phyloP scores from a whole-genome alignment of 352 stramenopile species.

The Globisporangium cylindrosporum region DNA sequence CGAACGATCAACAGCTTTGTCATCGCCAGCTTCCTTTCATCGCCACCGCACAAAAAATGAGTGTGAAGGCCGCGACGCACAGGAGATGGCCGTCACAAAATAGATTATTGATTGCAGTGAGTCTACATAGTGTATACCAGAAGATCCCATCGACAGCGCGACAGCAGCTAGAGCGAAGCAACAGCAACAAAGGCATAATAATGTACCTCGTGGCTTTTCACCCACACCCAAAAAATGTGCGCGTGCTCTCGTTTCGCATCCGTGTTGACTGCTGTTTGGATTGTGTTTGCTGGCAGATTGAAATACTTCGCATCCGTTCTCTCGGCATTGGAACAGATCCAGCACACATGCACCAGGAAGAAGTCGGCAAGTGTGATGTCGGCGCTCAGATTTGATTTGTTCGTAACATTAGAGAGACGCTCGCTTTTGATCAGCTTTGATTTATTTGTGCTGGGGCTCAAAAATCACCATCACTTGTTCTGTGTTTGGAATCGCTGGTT shows the following conservation, averaged over 20 bases:
- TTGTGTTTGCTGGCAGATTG: background rate
- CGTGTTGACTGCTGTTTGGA: background rate
- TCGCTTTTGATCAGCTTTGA: too few species aligned
- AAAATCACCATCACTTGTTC: too few species aligned
- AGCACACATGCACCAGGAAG: background rate
- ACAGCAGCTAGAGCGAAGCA: slow-evolving; percentile 2
- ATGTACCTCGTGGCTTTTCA: slow-evolving; percentile 2
- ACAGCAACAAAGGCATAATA: background rate
- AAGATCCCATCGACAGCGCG: background rate
- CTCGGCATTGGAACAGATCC: background rate
- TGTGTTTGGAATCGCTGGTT: too few species aligned
- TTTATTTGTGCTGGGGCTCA: too few species aligned
- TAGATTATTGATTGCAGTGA: slow-evolving; percentile 8
- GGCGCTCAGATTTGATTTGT: too few species aligned
- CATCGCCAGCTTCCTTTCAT: background rate
- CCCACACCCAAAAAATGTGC: background rate
- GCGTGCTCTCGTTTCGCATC: background rate
- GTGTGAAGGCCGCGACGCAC: slow-evolving; percentile 1
- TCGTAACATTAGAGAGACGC: too few species aligned
- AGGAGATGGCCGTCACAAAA: slow-evolving; percentile 1
- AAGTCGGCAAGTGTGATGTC: too few species aligned
- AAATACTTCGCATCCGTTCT: background rate
- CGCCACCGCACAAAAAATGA: background rate
- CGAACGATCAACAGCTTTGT: background rate
- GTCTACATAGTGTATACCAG: slow-evolving; percentile 3